phyloP scores from a whole-genome alignment of 2,329 filamentous ascomycete genomes.

The Magnaporthales sp. region DNA sequence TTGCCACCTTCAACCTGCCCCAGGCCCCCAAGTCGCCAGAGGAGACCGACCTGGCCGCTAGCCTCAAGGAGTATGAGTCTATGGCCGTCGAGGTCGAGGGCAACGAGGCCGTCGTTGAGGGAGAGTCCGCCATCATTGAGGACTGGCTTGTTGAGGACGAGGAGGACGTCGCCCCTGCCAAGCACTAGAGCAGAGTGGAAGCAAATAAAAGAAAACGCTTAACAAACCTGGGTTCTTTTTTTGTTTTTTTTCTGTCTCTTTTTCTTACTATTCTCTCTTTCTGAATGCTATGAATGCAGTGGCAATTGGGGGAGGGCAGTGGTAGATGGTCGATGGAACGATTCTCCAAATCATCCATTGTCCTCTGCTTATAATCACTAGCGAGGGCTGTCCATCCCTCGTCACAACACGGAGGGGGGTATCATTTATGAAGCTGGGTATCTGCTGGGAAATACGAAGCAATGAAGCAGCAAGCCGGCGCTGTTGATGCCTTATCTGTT shows the following conservation, averaged over 20 bases:
- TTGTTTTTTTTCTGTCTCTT: neutral
- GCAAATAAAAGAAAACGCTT: slow-evolving; percentile 5
- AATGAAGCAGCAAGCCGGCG: neutral
- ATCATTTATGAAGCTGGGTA: neutral
- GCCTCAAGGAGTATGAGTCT: slow-evolving; percentile 88
- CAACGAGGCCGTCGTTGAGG: slow-evolving; percentile 55
- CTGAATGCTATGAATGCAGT: neutral
- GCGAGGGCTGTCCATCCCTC: neutral
- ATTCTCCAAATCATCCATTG: neutral
- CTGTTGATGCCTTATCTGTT: neutral
- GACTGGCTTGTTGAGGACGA: slow-evolving; percentile 82
- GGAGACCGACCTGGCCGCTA: slow-evolving; percentile 85
- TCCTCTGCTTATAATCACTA: neutral
- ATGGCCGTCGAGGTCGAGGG: slow-evolving; percentile 94
- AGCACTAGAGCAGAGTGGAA: slow-evolving; percentile 32
- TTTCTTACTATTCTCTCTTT: neutral
- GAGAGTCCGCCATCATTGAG: slow-evolving; percentile 47
- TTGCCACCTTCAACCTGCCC: slow-evolving; percentile 77
- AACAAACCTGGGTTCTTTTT: neutral
- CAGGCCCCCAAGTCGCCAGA: slow-evolving; percentile 82
- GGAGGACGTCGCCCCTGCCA: slow-evolving; percentile 39
- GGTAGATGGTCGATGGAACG: neutral
- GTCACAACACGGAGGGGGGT: neutral
- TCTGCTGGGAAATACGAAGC: neutral
- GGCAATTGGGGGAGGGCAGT: neutral